Conservation (phyloP, 2,329 filamentous ascomycete genomes). For the Neonectria neomacrospora region DNA sequence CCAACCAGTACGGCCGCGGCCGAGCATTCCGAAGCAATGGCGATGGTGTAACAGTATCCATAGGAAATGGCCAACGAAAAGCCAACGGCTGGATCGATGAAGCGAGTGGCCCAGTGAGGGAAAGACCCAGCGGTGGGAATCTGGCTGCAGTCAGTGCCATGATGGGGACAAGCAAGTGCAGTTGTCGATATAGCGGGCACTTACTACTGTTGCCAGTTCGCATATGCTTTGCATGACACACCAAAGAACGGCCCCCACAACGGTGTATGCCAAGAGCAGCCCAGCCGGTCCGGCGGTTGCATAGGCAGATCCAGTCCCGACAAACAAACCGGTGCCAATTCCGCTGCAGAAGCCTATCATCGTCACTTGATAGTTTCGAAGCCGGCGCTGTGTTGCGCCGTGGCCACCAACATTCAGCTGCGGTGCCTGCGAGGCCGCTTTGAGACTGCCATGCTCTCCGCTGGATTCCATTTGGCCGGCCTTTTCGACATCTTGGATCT, state of each 20-base stretch:
- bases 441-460: conserved; percentile 1
- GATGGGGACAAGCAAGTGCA: accelerated
- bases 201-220: conserved; percentile 38
- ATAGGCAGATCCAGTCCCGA: conserved; percentile 40
- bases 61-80: conserved; percentile 41
- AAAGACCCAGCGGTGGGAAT: conserved; percentile 41
- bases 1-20: conserved; percentile 36
- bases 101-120: conserved; percentile 42
- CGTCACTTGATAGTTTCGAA: conserved; percentile 40
- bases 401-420: conserved; percentile 40
- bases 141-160: conserved; percentile 13
- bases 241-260: conserved; percentile 40
- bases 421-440: conserved; percentile 32
- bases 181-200: neutral
- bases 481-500: conserved; percentile 17
- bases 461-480: neutral
- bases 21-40: conserved; percentile 39
- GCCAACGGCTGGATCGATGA: conserved; percentile 40
- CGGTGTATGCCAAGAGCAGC: conserved; percentile 35
- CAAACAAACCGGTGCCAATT: conserved; percentile 40
- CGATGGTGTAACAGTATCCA: conserved; percentile 41
- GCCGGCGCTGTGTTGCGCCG: conserved; percentile 35
- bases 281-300: conserved; percentile 40
- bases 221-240: conserved; percentile 43
- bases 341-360: conserved; percentile 42